Conservation (phyloP, 225 moss, liverwort and hornwort species). For the Bryoerythrophyllum caledonicum region DNA sequence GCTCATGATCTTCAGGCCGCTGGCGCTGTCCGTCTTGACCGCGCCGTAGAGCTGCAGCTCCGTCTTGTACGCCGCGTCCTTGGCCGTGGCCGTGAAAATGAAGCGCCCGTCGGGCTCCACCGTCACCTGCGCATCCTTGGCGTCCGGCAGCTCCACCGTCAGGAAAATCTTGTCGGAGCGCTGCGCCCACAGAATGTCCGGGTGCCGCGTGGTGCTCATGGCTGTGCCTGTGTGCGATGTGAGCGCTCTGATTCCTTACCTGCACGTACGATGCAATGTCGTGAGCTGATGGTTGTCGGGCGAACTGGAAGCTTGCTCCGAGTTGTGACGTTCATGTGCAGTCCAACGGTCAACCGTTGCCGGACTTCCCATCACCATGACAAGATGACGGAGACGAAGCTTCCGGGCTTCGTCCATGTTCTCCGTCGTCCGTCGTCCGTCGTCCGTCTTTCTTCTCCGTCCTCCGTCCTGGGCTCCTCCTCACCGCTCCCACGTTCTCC, state of each 20-base stretch:
- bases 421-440: too few species aligned
- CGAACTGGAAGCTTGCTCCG: too few species aligned
- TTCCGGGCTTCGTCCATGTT: neutral
- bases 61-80: constrained; percentile 64
- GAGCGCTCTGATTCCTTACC: too few species aligned
- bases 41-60: constrained; percentile 63
- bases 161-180: constrained; percentile 80
- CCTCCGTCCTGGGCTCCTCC: too few species aligned
- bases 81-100: constrained; percentile 70
- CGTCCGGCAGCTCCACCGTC: constrained; percentile 88
- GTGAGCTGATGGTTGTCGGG: too few species aligned
- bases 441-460: too few species aligned
- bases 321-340: neutral
- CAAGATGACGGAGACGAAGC: neutral
- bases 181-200: constrained; percentile 95
- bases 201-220: constrained; percentile 67
- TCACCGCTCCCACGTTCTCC: neutral
- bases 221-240: neutral
- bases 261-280: too few species aligned
- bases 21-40: constrained; percentile 61
- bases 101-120: constrained; percentile 84
- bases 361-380: neutral
- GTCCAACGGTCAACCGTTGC: constrained; percentile 1
- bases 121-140: constrained; percentile 74
- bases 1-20: constrained; percentile 57